Conservation (phyloP, 2,329 filamentous ascomycete species). For the Botrytis byssoidea region DNA sequence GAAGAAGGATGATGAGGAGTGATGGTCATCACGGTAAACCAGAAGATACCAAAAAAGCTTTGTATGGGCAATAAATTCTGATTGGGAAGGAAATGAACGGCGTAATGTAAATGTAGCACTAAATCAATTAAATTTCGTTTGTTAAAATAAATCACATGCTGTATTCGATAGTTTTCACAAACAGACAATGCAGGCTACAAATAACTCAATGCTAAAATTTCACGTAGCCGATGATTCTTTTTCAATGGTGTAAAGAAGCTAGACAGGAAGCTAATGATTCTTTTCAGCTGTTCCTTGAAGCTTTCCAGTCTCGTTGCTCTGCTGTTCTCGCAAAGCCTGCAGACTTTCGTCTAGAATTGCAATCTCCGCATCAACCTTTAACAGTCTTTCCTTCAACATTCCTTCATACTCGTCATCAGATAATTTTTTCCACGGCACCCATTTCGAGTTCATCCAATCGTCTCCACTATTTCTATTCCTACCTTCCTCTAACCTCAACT, state of each 20-base stretch:
- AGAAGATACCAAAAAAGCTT: constrained; percentile 17
- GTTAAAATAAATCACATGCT: neutral
- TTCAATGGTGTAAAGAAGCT: neutral
- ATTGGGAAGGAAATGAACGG: neutral
- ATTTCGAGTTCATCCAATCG: constrained; percentile 56
- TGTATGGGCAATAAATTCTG: neutral
- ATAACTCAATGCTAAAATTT: neutral
- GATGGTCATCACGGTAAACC: constrained; percentile 3
- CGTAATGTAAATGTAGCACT: constrained; percentile 9
- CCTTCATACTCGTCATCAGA: constrained; percentile 70
- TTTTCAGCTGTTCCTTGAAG: neutral
- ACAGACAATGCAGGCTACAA: neutral
- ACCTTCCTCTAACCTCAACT: constrained; percentile 37
- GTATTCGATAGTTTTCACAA: neutral
- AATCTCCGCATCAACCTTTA: constrained; percentile 73
- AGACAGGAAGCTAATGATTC: neutral
- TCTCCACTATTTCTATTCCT: constrained; percentile 34
- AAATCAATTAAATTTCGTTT: constrained; percentile 6
- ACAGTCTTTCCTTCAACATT: constrained; percentile 68
- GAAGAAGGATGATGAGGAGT: constrained; percentile 30
- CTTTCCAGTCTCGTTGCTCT: constrained; percentile 15
- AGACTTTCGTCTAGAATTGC: constrained; percentile 76
- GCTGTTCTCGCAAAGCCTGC: constrained; percentile 38
- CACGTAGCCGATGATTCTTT: neutral
- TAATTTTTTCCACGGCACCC: constrained; percentile 68